Evolutionary conservation across 345 rosid genomes (phyloP).

Genomic region (Lepidium africanum): DNA sequence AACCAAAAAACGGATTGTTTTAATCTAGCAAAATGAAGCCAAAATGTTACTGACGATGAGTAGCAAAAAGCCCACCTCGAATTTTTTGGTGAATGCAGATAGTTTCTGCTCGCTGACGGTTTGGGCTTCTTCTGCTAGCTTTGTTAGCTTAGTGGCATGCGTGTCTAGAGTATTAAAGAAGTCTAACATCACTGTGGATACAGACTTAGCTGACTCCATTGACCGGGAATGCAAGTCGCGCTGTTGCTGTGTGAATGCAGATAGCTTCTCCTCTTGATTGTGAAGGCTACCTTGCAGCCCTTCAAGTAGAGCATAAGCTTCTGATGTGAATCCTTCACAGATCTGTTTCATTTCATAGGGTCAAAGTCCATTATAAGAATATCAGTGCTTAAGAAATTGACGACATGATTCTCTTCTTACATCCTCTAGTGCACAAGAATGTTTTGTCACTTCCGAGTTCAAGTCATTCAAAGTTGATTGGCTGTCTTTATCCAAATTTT

Average conservation of each 20-base stretch:
- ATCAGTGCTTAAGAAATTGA: background rate
- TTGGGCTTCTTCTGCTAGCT: conserved; percentile 75
- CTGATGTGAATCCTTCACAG: conserved; percentile 68
- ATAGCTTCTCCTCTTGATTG: conserved; percentile 69
- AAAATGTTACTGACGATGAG: background rate
- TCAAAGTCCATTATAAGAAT: background rate
- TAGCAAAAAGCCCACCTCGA: conserved; percentile 51
- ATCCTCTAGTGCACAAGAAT: conserved; percentile 65
- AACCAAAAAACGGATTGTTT: background rate
- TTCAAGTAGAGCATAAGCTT: conserved; percentile 65
- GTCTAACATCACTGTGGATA: conserved; percentile 61
- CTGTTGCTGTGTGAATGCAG: conserved; percentile 67
- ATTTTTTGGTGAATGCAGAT: conserved; percentile 75
- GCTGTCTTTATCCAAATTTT: conserved; percentile 60
- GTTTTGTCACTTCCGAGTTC: conserved; percentile 76
- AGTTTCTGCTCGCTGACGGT: conserved; percentile 66
- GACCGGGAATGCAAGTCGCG: conserved; percentile 73
- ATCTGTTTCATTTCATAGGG: conserved; percentile 42
- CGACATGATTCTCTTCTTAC: conserved; percentile 38
- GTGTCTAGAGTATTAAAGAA: conserved; percentile 66
- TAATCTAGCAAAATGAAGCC: background rate
- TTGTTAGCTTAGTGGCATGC: conserved; percentile 60
- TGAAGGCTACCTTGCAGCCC: conserved; percentile 77
- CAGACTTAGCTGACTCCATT: conserved; percentile 70
- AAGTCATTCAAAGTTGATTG: conserved; percentile 58